Base-by-base conservation (phyloP, 1,284 basidiomycete species). In the Trametes hirsuta region DNA sequence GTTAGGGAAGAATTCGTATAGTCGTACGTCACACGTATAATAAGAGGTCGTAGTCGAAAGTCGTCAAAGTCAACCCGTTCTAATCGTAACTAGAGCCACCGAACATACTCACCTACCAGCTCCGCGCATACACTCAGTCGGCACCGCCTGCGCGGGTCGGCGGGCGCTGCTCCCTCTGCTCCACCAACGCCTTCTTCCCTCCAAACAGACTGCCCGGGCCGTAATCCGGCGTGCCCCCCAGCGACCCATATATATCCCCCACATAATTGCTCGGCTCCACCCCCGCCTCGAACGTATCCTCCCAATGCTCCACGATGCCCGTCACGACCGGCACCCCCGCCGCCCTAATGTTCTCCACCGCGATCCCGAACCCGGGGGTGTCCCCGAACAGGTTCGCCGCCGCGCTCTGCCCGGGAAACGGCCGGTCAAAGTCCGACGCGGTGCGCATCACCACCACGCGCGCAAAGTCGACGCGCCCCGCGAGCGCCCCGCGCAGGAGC, bases 371-470 rank as follows among this genome's bases (percentile, higher is more conserved):
- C 4, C 70, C 73, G 2, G 55, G 39, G 18, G 22, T 63, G 63
- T 41, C 40, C 62, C 34, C 41, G 47, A 66, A 66, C 53, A 66
- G 59, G 62, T 75, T 72, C 21, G 63, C 66, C n/a, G 64, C 53
- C 0, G 60, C 68, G 25, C 25, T 59, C 61, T 71, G 58, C 24
- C 72, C 72, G n/a, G 71, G 64, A 45, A 70, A 74, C 14, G 75
- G 76, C 37, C 79, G 64, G 69, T 82, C 81, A 58, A 81, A 79
- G 68, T 82, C 76, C 37, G 75, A 75, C 11, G 69, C 79, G 2
- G 80, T 78, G 21, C 81, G 75, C 71, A 82, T 77, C 56, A 81
- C 58, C 58, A 82, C 74, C 46, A 81, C 71, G 45, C 81, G 74
- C 2, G 72, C 64, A 67, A 81, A 82, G 68, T 83, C 81, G 59